Evolutionary conservation across 148 eudicot species (phyloP).

Genomic region (Rhododendron simsii): DNA sequence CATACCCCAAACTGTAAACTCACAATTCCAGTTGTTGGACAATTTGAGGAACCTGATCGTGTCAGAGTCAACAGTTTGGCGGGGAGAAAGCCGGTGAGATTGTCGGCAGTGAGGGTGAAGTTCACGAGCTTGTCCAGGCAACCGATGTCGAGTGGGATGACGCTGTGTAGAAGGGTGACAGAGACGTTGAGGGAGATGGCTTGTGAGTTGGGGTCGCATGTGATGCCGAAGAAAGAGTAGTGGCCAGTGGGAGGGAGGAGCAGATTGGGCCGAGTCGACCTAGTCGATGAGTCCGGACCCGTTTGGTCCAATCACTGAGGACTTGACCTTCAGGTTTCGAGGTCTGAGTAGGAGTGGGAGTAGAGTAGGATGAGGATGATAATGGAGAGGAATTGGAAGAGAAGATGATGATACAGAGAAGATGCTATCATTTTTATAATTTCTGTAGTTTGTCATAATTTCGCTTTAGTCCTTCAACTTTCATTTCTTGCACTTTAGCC

Average conservation of each 20-base stretch:
- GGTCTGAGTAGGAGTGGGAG: conserved; percentile 32
- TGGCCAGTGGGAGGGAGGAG: conserved; percentile 19
- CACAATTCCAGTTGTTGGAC: conserved; percentile 26
- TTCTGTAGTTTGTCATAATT: too few relatives aligned
- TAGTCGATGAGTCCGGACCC: conserved; percentile 48
- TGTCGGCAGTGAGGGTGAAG: conserved; percentile 32
- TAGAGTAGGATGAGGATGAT: neutral
- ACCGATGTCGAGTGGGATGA: conserved; percentile 47
- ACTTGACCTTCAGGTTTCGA: conserved; percentile 42
- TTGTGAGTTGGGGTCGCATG: conserved; percentile 40
- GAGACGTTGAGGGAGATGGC: conserved; percentile 46
- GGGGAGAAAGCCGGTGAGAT: conserved; percentile 60
- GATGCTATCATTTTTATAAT: neutral
- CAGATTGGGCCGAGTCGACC: neutral
- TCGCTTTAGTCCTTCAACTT: too few relatives aligned
- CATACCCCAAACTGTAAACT: too few relatives aligned
- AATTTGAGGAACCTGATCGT: conserved; percentile 41
- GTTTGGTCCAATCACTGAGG: conserved; percentile 28
- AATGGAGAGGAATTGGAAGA: neutral
- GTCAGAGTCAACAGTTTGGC: conserved; percentile 29
- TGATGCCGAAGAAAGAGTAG: conserved; percentile 63
- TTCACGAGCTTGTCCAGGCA: conserved; percentile 34
- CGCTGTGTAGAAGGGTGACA: conserved; percentile 32
- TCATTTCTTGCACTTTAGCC: too few relatives aligned
- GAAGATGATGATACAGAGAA: neutral